phyloP scores from a whole-genome alignment of 2,329 filamentous ascomycete genomes.

The Mycogone perniciosa region DNA sequence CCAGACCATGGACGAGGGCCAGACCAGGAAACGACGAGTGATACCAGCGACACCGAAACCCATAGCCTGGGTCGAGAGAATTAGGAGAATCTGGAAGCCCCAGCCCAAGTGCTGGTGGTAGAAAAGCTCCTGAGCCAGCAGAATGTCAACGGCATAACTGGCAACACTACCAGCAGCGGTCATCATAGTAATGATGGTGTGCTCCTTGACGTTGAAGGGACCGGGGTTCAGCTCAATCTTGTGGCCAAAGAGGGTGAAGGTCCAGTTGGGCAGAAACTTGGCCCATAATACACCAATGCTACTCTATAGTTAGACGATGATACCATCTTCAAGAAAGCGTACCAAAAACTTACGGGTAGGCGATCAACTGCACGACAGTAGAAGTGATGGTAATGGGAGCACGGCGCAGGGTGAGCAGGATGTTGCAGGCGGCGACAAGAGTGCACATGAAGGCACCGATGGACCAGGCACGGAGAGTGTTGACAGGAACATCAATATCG shows the following conservation, averaged over 20 bases:
- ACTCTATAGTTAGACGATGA: neutral
- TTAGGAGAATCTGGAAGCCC: constrained; percentile 54
- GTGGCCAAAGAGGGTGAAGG: constrained; percentile 26
- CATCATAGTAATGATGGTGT: constrained; percentile 44
- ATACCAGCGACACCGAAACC: constrained; percentile 59
- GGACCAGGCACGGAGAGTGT: constrained; percentile 54
- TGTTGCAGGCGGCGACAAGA: constrained; percentile 50
- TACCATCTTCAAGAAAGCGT: neutral
- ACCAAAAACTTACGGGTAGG: constrained; percentile 36
- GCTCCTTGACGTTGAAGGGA: constrained; percentile 41
- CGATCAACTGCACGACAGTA: constrained; percentile 49
- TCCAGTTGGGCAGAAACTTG: constrained; percentile 25
- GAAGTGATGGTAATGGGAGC: constrained; percentile 46
- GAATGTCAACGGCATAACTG: constrained; percentile 36
- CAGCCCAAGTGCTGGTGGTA: constrained; percentile 47
- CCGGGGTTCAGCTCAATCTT: constrained; percentile 33
- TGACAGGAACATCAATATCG: constrained; percentile 46
- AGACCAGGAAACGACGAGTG: constrained; percentile 52
- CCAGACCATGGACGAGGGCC: constrained; percentile 60
- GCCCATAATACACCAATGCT: constrained; percentile 29
- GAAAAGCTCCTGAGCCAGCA: constrained; percentile 39
- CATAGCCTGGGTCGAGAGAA: constrained; percentile 55
- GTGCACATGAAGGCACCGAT: constrained; percentile 54
- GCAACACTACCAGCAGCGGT: constrained; percentile 30
- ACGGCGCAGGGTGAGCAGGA: constrained; percentile 44